Percentiles rank a stretch among this genome's conserved stretches.
Evolutionary conservation across 805 yeast genomes (phyloP).

Genomic region (Diddensiella transvaalensis): DNA sequence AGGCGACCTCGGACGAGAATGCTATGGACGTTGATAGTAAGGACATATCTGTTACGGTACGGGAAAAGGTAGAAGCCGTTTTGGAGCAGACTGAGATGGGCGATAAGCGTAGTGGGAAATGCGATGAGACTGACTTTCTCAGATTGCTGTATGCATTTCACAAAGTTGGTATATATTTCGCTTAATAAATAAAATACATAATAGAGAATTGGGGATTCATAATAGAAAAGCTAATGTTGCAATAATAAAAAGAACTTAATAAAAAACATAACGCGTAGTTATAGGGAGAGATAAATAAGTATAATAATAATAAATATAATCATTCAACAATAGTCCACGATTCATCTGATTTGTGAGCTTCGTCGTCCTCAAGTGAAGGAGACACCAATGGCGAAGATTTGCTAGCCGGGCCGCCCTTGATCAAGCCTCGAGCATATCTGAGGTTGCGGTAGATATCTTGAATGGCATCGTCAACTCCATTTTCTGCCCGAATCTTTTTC

Average conservation of each 20-base stretch:
- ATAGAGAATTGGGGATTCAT: too few species aligned
- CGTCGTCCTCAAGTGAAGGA: constrained; percentile 2
- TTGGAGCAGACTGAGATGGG: constrained; percentile 73
- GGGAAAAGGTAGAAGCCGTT: constrained; percentile 67
- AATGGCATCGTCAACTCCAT: constrained; percentile 78
- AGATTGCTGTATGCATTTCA: constrained; percentile 83
- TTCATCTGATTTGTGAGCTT: constrained; percentile 13
- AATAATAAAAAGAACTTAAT: neutral
- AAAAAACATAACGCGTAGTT: neutral
- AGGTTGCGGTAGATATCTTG: constrained; percentile 72
- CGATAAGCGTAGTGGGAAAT: constrained; percentile 86
- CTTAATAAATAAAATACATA: constrained; percentile 38
- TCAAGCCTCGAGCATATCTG: constrained; percentile 63
- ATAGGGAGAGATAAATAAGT: neutral
- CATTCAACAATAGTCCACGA: constrained; percentile 21
- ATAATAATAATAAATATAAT: neutral
- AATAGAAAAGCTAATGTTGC: neutral
- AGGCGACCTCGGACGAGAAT: constrained; percentile 41
- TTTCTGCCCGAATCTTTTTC: constrained; percentile 59
- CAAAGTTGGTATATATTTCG: constrained; percentile 95
- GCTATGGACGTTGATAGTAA: constrained; percentile 31
- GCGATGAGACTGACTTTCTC: constrained; percentile 93
- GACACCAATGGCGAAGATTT: constrained; percentile 1
- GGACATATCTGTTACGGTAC: constrained; percentile 44
- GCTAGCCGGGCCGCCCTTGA: constrained; percentile 11